Base-by-base conservation (phyloP, 768 basidiomycete species). In the Trametes elegans region DNA sequence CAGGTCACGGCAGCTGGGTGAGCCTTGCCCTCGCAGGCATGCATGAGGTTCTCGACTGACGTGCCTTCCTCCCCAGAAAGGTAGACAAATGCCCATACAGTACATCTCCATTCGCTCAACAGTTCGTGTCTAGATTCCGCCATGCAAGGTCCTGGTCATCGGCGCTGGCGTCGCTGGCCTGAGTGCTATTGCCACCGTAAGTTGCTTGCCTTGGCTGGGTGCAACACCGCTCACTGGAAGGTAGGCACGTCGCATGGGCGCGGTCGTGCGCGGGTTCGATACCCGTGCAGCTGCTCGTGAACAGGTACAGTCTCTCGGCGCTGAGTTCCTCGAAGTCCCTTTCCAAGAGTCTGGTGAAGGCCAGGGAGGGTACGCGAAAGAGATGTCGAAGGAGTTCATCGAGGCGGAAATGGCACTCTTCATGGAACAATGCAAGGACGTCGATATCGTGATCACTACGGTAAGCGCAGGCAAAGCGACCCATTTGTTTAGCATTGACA, bases 1-100 rank as follows among this genome's bases (percentile, higher is more conserved):
- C 92, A 94, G 70, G 90, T 91, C 50, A 94, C 92, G 6, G 92
- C 92, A 54, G 91, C 90, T 68, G 90, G 89, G 87, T 90, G 68
- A 67, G 85, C n/a, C n/a, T 32, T 11, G n/a, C 1, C 16, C 18
- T 21, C 34, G 10, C 31, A 26, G 13, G n/a, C 4, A 27, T 43
- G 10, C n/a, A n/a, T 76, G 18, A 31, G 38, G 42, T 64, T 31
- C 13, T 19, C 41, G 34, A 27, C 49, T 39, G 26, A n/a, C 28
- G 14, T 11, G 19, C 43, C 43, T 42, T 39, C 21, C 50, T 49
- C 53, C 38, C 6, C 59, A 80, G 78, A 59, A 80, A 79, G 75
- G 78, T 80, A 58, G n/a, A 35, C 34, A 48, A 45, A 10, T 26
- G 19, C 38, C 23, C 28, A 14, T 49, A 28, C 28, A 39, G 13